Evolutionary conservation across 768 basidiomycete species (phyloP).

Genomic region (Boletus sensibilis): DNA sequence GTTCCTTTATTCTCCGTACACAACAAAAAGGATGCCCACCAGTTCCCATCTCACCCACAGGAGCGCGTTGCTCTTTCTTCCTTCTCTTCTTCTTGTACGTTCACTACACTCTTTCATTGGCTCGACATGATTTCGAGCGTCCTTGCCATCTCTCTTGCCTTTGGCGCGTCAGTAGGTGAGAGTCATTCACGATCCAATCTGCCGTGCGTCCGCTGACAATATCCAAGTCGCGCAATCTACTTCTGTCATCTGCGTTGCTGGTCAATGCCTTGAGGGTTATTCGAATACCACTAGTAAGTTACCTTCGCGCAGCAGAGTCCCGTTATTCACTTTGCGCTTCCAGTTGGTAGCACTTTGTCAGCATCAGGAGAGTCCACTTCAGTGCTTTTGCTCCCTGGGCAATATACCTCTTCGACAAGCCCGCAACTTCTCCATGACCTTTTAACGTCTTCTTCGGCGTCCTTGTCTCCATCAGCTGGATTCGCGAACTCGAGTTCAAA

Average conservation of each 20-base stretch:
- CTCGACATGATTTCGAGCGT: conserved; percentile 42
- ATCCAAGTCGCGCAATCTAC: conserved; percentile 53
- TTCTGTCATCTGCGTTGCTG: conserved; percentile 79
- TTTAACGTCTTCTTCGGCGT: conserved; percentile 62
- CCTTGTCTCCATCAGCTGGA: conserved; percentile 57
- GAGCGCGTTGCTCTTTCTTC: conserved; percentile 26
- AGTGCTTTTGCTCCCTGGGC: conserved; percentile 70
- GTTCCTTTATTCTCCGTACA: conserved; percentile 25
- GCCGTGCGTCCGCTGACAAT: background rate
- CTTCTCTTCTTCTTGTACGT: conserved; percentile 13
- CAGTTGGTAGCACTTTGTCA: conserved; percentile 71
- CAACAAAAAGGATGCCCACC: conserved; percentile 31
- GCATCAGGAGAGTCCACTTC: conserved; percentile 50
- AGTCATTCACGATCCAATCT: background rate
- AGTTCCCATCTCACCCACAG: conserved; percentile 3
- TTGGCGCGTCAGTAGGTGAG: conserved; percentile 42
- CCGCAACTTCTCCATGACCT: conserved; percentile 69
- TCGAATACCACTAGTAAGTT: conserved; percentile 69
- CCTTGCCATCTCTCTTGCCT: conserved; percentile 35
- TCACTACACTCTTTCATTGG: conserved; percentile 26
- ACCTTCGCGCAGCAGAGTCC: conserved; percentile 1
- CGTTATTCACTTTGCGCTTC: conserved; percentile 10
- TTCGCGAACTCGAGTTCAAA: conserved; percentile 55
- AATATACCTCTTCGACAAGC: conserved; percentile 69
- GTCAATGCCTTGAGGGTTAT: conserved; percentile 81